Conservation (phyloP, 23 red algal genomes). For the Gracilaria gracilis region DNA sequence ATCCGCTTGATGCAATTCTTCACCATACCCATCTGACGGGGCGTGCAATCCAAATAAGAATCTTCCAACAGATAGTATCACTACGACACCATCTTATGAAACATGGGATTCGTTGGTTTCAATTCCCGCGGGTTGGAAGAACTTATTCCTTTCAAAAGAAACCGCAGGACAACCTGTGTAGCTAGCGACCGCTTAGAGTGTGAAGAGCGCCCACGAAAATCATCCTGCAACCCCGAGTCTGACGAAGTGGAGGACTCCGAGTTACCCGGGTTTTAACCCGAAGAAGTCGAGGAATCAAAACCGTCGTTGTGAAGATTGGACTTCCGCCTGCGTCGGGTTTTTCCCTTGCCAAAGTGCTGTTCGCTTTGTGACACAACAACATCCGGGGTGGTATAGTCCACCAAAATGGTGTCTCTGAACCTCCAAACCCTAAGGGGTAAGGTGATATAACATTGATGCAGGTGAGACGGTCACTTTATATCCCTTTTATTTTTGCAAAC, state of each 20-base stretch:
- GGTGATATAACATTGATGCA: too few species aligned
- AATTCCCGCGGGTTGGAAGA: background rate
- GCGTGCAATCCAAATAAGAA: background rate
- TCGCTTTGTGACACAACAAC: background rate
- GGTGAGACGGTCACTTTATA: too few species aligned
- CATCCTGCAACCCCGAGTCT: background rate
- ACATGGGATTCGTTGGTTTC: constrained; percentile 4
- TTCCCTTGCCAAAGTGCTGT: background rate
- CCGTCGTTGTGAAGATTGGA: background rate
- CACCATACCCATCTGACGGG: background rate
- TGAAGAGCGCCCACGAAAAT: too few species aligned
- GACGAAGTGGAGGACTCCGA: background rate
- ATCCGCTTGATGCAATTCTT: background rate
- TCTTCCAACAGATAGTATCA: background rate
- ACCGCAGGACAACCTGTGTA: too few species aligned
- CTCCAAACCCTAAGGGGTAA: too few species aligned
- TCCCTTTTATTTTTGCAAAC: too few species aligned
- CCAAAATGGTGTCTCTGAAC: background rate
- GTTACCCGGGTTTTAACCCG: background rate
- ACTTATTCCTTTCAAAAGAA: background rate
- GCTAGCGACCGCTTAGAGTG: too few species aligned
- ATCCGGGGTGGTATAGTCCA: background rate
- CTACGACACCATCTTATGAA: constrained; percentile 1
- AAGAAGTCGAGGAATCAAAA: background rate
- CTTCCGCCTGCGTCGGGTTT: background rate